Base-by-base conservation (phyloP, 129 eudicot species). In the Gnaphalium uliginosum region DNA sequence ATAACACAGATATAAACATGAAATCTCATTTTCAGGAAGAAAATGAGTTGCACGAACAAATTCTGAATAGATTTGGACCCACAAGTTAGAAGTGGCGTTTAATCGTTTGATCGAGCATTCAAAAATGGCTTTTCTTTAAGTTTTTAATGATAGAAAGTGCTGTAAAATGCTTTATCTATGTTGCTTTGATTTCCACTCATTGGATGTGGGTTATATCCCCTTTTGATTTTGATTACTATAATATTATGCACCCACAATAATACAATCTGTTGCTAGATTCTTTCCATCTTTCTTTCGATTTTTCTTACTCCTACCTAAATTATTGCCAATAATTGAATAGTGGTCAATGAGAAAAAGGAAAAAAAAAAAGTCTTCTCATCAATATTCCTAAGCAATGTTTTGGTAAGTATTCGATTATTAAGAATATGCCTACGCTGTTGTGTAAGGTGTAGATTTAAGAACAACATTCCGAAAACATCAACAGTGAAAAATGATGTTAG, bases 141-240 rank as follows among this genome's bases (percentile, higher is more conserved):
- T n/a, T 14, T 56, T 50, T 59, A 37, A 41, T 48, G 79, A 33
- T 32, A 56, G 74, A 73, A 76, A 51, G 11, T 68, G 76, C 76
- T 71, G 72, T 73, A 64, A 77, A 84, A 82, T 76, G 77, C 79
- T 74, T 79, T 79, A 57, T 64, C 64, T 81, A 48, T 69, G 25
- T 86, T 75, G 79, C 87, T 84, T 84, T 86, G 83, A 46, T 86
- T 86, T 79, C 85, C 85, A 78, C 84, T 84, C 89, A 76, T 69
- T 79, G 83, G 74, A 77, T 73, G 79, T 46, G 81, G 82, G 78
- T 24, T 19, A 22, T 56, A 18, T 78, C 69, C 78, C 54, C 81
- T 76, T 83, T 56, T 24, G 37, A 64, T 14, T 53, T 66, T 19
- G 43, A 68, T 79, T 50, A 81, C 25, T 72, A 59, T 39, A 41